These are phyloP conservation scores for Venturia asperata DNA, from an alignment of 2,329 filamentous ascomycete genomes.

Conservation along the genomic window DNA sequence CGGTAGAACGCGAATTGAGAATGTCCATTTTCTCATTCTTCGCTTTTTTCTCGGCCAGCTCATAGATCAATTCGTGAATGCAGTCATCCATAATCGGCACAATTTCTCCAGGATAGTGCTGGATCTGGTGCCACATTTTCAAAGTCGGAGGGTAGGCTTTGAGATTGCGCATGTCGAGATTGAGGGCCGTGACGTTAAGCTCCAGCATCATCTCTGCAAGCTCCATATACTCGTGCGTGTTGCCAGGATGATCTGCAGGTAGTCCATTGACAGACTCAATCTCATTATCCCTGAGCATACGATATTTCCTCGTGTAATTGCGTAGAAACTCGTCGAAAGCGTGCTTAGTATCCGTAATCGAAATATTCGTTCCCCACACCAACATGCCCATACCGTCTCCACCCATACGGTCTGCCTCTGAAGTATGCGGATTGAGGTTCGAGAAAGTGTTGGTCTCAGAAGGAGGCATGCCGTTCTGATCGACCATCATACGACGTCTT, in stretches of 20 bases:
- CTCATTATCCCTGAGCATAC: slow-evolving; percentile 82
- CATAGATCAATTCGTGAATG: slow-evolving; percentile 87
- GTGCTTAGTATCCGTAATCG: slow-evolving; percentile 79
- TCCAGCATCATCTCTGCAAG: slow-evolving; percentile 87
- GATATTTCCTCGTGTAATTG: slow-evolving; percentile 90
- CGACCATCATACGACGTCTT: slow-evolving; percentile 55
- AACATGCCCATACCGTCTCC: slow-evolving; percentile 64
- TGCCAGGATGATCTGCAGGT: slow-evolving; percentile 58
- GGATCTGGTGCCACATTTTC: slow-evolving; percentile 92
- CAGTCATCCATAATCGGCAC: slow-evolving; percentile 94
- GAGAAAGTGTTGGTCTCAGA: slow-evolving; percentile 59
- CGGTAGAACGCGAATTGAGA: slow-evolving; percentile 36
- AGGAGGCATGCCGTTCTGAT: slow-evolving; percentile 54
- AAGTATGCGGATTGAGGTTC: slow-evolving; percentile 72
- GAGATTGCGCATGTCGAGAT: slow-evolving; percentile 80
- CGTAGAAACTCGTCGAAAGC: slow-evolving; percentile 86
- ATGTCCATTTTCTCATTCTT: slow-evolving; percentile 49
- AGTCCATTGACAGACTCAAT: slow-evolving; percentile 64
- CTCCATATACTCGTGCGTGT: slow-evolving; percentile 74
- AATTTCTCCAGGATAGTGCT: slow-evolving; percentile 92
- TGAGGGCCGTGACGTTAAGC: slow-evolving; percentile 74
- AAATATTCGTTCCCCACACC: slow-evolving; percentile 97
- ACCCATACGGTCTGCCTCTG: slow-evolving; percentile 81
- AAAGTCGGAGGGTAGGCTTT: slow-evolving; percentile 87
- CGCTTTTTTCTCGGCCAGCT: slow-evolving; percentile 76